Conservation (phyloP, 768 basidiomycete genomes). For the Epithele typhae region DNA sequence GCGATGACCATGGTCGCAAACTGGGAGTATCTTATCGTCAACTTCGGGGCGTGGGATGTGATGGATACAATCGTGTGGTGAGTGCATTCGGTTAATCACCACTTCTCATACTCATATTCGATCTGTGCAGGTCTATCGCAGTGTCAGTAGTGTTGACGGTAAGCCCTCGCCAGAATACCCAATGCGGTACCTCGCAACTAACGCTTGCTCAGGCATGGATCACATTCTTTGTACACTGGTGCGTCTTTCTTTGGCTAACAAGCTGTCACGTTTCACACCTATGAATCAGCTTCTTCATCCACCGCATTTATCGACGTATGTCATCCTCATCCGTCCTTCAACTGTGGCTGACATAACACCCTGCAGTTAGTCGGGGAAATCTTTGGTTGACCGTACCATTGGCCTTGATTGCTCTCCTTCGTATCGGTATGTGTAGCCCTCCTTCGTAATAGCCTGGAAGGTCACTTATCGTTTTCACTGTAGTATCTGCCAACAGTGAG, state of each 20-base stretch:
- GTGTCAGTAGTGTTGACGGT: slow-evolving; percentile 13
- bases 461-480: neutral
- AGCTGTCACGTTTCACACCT: too few relatives aligned
- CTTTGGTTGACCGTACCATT: slow-evolving; percentile 11
- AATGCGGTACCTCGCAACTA: too few relatives aligned
- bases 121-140: slow-evolving; percentile 1
- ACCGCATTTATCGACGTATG: slow-evolving; percentile 19
- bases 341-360: neutral
- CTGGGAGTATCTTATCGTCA: slow-evolving; percentile 16
- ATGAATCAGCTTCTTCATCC: slow-evolving; percentile 19
- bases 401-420: slow-evolving; percentile 8
- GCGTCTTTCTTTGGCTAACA: neutral
- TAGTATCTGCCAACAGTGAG: neutral
- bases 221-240: slow-evolving; percentile 22
- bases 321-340: neutral
- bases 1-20: slow-evolving; percentile 12
- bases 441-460: too few relatives aligned
- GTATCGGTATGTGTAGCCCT: slow-evolving; percentile 11
- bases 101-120: too few relatives aligned
- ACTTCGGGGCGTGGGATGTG: slow-evolving; percentile 9
- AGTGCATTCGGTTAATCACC: neutral
- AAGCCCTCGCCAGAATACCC: neutral
- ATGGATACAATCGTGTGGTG: slow-evolving; percentile 4
- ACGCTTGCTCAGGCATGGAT: slow-evolving; percentile 14
- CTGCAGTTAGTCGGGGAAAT: slow-evolving; percentile 20